A percentile compares a stretch with the other conserved stretches of the same genome.
phyloP scores from a whole-genome alignment of 2,329 filamentous ascomycete species.

The Sporothrix brunneoviolacea region DNA sequence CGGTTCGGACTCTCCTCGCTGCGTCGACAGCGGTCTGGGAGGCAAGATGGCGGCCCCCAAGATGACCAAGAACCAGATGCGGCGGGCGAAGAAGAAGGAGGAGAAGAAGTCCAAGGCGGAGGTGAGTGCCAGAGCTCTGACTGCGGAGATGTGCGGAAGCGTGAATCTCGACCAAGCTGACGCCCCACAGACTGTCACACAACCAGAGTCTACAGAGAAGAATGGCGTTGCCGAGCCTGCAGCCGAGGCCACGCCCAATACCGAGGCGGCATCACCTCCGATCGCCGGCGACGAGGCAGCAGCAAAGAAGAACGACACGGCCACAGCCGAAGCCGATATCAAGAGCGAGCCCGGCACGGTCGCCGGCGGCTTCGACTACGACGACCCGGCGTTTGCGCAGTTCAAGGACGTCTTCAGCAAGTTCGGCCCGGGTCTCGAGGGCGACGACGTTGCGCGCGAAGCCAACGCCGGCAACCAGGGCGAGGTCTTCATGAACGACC shows the following conservation, averaged over 20 bases:
- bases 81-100: conserved; percentile 90
- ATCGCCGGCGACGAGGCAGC: not conserved
- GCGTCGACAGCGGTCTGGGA: conserved; percentile 8
- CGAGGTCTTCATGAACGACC: conserved; percentile 74
- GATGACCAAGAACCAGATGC: conserved; percentile 89
- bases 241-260: not conserved
- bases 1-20: not conserved
- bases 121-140: too few species aligned
- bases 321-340: not conserved
- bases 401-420: conserved; percentile 77
- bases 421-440: conserved; percentile 62
- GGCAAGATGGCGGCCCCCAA: conserved; percentile 58
- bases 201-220: conserved; percentile 5
- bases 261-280: not conserved
- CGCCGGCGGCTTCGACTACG: conserved; percentile 42
- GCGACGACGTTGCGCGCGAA: conserved; percentile 59
- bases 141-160: too few species aligned
- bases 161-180: too few species aligned
- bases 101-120: conserved; percentile 63
- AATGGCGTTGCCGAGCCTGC: not conserved
- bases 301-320: conserved; percentile 20
- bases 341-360: conserved; percentile 32
- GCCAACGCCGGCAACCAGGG: conserved; percentile 68
- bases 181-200: not conserved
- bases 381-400: conserved; percentile 73